Evolutionary conservation across 2,329 filamentous ascomycete genomes (phyloP).

Genomic region (Penicillium palitans): DNA sequence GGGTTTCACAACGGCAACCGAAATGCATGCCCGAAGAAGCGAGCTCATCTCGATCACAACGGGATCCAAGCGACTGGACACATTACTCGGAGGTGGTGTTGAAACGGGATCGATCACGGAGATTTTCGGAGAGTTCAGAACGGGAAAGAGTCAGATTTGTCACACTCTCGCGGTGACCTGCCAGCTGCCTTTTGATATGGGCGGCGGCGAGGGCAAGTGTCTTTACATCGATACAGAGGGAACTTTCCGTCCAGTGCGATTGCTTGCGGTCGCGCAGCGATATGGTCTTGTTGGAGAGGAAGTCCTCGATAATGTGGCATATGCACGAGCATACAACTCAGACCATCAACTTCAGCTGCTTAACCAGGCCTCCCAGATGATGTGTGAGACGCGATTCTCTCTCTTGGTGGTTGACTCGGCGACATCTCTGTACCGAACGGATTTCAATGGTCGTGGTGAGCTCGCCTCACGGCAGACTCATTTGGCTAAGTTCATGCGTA

Average conservation of each 20-base stretch:
- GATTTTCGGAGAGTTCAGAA: slow-evolving; percentile 96
- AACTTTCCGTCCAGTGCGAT: slow-evolving; percentile 88
- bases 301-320: slow-evolving; percentile 96
- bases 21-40: slow-evolving; percentile 96
- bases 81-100: slow-evolving; percentile 86
- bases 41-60: slow-evolving; percentile 98
- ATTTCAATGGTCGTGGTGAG: slow-evolving; percentile 95
- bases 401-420: slow-evolving; percentile 94
- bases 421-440: slow-evolving; percentile 90
- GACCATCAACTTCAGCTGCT: slow-evolving; percentile 95
- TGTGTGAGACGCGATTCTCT: slow-evolving; percentile 98
- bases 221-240: slow-evolving; percentile 98
- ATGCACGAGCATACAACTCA: slow-evolving; percentile 96
- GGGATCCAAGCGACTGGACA: slow-evolving; percentile 95
- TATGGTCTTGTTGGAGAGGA: slow-evolving; percentile 96
- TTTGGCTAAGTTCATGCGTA: slow-evolving; percentile 52
- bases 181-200: slow-evolving; percentile 97
- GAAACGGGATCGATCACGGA: slow-evolving; percentile 98
- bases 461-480: slow-evolving; percentile 80
- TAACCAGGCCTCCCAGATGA: slow-evolving; percentile 95
- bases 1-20: slow-evolving; percentile 98
- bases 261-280: slow-evolving; percentile 87
- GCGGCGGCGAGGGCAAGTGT: slow-evolving; percentile 96
- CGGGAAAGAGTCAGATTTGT: slow-evolving; percentile 97
- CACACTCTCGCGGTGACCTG: slow-evolving; percentile 98